Evolutionary conservation across 192 early-diverging fungal species (phyloP), one percentile per base, ranked within the genome.

Genomic region (Entrophospora sp.): DNA sequence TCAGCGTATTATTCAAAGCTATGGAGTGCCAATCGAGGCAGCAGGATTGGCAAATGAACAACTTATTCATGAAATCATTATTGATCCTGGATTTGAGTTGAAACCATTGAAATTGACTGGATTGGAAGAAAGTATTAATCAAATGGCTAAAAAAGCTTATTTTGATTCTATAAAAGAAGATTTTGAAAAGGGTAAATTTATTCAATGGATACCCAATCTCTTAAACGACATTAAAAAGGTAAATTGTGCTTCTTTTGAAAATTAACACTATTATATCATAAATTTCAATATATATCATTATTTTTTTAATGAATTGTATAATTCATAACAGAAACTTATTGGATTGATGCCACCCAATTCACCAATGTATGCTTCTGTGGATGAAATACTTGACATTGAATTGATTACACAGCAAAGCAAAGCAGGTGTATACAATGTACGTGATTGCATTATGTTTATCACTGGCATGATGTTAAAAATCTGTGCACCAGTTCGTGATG

Each of bases 401-500:
- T 74, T 88, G 46, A 76, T 92, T 40, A 61, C 68, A 20, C 89
- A 91, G 56, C 85, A 92, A 68, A 74, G 85, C 9, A 72, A 78
- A 18, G 70, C 75, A 16, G 65, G 77, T 13, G 73, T 74, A 16
- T 85, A 87, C 55, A 80, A 91, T 61, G 61, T 89, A 3, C 37
- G 70, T 14, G 59, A 43, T 1, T 68, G 73, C 8, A 48, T 89
- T 4, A 18, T 63, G 14, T 81, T 73, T 52, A 73, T 91, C 5
- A 35, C 82, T 1, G 56, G 57, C 20, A 77, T 79, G 24, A 91
- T 94, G 87, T 55, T 70, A 7, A 65, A 85, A 62, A 76, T 92
- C 10, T 91, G 89, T 58, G 92, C 92, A 0, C 92, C 92, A 12
- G 73, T 88, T 7, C 82, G 91, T 1, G 91, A 94, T 67, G 61